These are phyloP conservation scores for Mycena floridula DNA, from an alignment of 768 basidiomycete genomes.

Conservation along the genomic window DNA sequence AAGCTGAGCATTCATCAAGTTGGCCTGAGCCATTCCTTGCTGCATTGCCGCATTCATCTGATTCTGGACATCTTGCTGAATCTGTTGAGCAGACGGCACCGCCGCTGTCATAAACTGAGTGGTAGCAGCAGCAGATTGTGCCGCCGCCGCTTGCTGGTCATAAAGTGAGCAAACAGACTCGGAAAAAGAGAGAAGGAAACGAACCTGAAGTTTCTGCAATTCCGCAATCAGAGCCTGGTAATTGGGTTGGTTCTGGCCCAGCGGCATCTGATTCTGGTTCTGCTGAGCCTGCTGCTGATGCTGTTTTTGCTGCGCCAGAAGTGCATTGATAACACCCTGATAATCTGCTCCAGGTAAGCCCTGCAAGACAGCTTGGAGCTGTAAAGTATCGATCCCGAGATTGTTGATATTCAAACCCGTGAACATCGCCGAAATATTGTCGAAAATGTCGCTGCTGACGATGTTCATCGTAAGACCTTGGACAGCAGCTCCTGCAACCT, in stretches of 20 bases:
- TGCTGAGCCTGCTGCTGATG: neutral
- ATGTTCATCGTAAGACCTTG: too few species aligned
- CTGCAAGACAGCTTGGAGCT: neutral
- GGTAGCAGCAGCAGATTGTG: neutral
- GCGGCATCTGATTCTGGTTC: neutral
- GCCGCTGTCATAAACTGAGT: too few species aligned
- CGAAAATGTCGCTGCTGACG: neutral
- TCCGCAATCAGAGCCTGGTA: constrained; percentile 1
- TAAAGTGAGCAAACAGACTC: too few species aligned
- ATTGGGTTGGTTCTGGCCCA: neutral
- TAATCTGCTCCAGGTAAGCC: neutral
- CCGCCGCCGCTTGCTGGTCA: neutral
- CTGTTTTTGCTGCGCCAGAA: neutral
- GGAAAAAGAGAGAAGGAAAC: too few species aligned
- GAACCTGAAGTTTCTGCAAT: neutral
- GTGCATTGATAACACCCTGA: neutral
- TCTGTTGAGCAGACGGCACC: too few species aligned
- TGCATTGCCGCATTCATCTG: too few species aligned
- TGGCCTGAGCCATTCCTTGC: too few species aligned
- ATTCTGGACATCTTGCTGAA: too few species aligned
- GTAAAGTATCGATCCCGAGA: neutral
- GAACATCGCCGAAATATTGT: neutral
- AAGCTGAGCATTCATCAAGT: too few species aligned
- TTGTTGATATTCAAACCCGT: neutral
- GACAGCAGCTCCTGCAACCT: neutral